Base-by-base conservation (phyloP, 768 basidiomycete genomes). In the Lactarius indigo region DNA sequence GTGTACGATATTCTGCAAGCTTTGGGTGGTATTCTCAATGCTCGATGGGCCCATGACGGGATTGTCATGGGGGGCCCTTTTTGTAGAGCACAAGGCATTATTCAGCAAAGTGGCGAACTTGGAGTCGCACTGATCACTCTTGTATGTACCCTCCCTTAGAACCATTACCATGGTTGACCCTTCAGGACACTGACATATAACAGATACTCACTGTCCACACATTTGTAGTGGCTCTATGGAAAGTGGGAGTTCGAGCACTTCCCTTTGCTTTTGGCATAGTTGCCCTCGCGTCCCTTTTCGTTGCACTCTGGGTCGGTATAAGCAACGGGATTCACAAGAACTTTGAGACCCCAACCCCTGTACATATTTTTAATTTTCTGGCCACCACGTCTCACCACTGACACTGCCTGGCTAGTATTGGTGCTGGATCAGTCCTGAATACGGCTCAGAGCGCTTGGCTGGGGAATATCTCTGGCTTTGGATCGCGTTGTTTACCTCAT, bases 381-480 rank as follows among this genome's bases (percentile, higher is more conserved):
- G 31, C 13, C 28, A 8, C 13, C 60, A 54, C 20, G 31, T 44
- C 50, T 50, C 42, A 17, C 52, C 60, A 13, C 63, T 23, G 54
- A 50, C 55, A 18, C 17, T 10, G 55, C 12, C 55, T 20, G 30
- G 15, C 55, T 37, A 55, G 47, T 78, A 78, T 64, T 80, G 80
- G 80, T 82, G 81, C 69, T 81, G 80, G 80, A 78, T 83, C 63
- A 73, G 76, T 31, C 56, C 72, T 12, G 58, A 74, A 12, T 77
- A 74, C 69, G 44, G 72, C 2, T 63, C 66, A 6, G 74, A 77
- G 66, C 73, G 77, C 17, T 73, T 81, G 20, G 75, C 70, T 50
- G 80, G 78, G 7, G 80, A 81, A 69, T 83, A 83, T 64, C 37
- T 80, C n/a, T 82, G 81, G 81, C 73, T 82, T 41, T 81, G 82